Conservation (phyloP, 2,329 filamentous ascomycete species). For the Colletotrichum theobromicola region DNA sequence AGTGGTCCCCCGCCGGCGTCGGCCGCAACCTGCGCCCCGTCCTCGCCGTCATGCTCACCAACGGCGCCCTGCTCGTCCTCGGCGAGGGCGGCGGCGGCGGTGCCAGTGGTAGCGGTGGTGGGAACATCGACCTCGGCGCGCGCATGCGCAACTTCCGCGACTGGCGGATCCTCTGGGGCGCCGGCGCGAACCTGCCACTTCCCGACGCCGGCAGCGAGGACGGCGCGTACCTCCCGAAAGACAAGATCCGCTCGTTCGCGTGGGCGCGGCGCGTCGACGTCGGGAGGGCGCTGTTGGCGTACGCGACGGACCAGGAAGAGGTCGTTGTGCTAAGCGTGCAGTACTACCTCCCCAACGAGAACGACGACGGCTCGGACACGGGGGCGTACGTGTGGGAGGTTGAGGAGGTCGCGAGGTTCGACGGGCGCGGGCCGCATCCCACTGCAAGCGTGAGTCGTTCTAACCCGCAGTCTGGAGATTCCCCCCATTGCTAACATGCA, state of each 20-base stretch:
- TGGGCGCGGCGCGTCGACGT: constrained; percentile 53
- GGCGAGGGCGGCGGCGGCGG: constrained; percentile 45
- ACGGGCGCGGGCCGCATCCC: constrained; percentile 49
- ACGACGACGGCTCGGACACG: constrained; percentile 55
- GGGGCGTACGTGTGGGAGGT: constrained; percentile 55
- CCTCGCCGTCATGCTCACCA: constrained; percentile 54
- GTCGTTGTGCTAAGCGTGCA: constrained; percentile 57
- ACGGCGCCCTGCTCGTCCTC: constrained; percentile 54
- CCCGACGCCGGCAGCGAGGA: constrained; percentile 42
- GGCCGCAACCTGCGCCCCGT: constrained; percentile 59
- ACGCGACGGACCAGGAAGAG: constrained; percentile 55
- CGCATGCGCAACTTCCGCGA: constrained; percentile 47
- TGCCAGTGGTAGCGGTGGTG: constrained; percentile 45
- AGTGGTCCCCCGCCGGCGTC: constrained; percentile 65
- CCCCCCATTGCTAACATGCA: not conserved
- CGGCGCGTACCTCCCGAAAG: constrained; percentile 26
- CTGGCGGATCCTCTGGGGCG: constrained; percentile 62
- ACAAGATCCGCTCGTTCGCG: constrained; percentile 52
- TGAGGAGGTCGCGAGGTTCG: constrained; percentile 55
- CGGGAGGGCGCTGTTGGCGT: constrained; percentile 53
- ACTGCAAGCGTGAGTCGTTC: not conserved
- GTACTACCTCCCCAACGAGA: constrained; percentile 36
- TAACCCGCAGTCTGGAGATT: not conserved
- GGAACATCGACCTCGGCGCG: constrained; percentile 28
- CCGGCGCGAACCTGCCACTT: constrained; percentile 57